These are phyloP conservation scores for Kuraishia capsulata DNA, from an alignment of 805 yeast genomes.

Conservation along the genomic window DNA sequence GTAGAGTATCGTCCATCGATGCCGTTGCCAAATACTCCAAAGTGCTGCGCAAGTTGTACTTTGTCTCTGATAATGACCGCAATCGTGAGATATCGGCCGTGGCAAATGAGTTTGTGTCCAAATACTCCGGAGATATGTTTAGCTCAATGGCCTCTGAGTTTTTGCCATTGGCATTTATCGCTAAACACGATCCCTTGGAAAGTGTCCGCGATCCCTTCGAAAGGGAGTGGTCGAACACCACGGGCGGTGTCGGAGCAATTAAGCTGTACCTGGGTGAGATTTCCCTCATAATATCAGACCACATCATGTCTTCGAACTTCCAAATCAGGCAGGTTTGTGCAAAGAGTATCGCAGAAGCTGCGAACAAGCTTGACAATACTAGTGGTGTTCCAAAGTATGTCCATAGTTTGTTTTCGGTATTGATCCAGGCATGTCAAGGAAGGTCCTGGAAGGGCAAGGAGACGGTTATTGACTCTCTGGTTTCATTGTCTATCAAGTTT, in stretches of 20 bases:
- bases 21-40: conserved; percentile 45
- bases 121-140: conserved; percentile 61
- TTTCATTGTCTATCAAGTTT: conserved; percentile 42
- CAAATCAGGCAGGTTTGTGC: conserved; percentile 64
- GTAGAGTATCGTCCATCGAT: conserved; percentile 49
- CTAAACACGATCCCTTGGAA: conserved; percentile 52
- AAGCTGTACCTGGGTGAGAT: conserved; percentile 67
- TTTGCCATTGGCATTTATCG: conserved; percentile 74
- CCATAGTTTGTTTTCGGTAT: conserved; percentile 35
- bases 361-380: conserved; percentile 31
- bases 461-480: conserved; percentile 58
- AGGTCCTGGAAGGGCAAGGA: conserved; percentile 90
- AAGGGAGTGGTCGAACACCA: conserved; percentile 68
- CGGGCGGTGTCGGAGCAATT: conserved; percentile 61
- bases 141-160: conserved; percentile 51
- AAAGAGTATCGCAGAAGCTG: conserved; percentile 49
- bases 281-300: conserved; percentile 33
- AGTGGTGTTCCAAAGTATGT: conserved; percentile 18
- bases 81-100: conserved; percentile 44
- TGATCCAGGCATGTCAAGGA: conserved; percentile 59
- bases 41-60: conserved; percentile 44
- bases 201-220: conserved; percentile 41
- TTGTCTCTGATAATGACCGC: conserved; percentile 42
- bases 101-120: conserved; percentile 58
- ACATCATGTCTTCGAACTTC: conserved; percentile 53